These are phyloP conservation scores for Xylaria sp. DNA, from an alignment of 2,329 filamentous ascomycete genomes.

Conservation along the genomic window DNA sequence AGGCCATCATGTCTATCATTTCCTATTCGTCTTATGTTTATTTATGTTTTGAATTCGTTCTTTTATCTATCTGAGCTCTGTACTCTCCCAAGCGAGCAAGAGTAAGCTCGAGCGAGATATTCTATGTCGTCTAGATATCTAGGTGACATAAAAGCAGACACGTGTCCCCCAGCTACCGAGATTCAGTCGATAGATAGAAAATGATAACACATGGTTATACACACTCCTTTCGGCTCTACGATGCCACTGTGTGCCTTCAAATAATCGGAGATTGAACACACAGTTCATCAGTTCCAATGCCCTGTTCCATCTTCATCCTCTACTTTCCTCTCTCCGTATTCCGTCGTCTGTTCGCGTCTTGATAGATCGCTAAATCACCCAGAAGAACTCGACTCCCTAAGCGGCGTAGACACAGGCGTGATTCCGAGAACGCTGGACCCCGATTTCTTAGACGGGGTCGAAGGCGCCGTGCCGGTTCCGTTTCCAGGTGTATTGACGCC, in stretches of 20 bases:
- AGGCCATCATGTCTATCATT: background rate
- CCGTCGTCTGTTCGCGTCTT: background rate
- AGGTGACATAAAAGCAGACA: background rate
- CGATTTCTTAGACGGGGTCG: conserved; percentile 36
- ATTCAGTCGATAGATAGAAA: background rate
- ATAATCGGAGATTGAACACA: background rate
- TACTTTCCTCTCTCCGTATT: background rate
- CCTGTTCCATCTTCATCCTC: background rate
- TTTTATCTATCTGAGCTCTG: background rate
- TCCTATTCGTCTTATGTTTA: background rate
- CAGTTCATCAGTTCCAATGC: background rate
- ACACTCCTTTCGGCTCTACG: background rate
- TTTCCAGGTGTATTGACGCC: conserved; percentile 10
- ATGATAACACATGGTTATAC: background rate
- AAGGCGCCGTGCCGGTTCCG: conserved; percentile 31
- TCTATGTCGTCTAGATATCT: background rate
- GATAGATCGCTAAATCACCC: background rate
- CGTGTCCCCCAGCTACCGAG: background rate
- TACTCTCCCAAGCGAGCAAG: background rate
- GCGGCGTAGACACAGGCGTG: conserved; percentile 38
- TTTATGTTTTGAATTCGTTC: background rate
- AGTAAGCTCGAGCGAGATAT: background rate
- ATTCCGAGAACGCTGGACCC: conserved; percentile 27
- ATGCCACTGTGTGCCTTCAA: background rate
- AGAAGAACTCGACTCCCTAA: conserved; percentile 30